Evolutionary conservation across 1,284 basidiomycete genomes (phyloP).

Genomic region (Phenoliferia sp.): DNA sequence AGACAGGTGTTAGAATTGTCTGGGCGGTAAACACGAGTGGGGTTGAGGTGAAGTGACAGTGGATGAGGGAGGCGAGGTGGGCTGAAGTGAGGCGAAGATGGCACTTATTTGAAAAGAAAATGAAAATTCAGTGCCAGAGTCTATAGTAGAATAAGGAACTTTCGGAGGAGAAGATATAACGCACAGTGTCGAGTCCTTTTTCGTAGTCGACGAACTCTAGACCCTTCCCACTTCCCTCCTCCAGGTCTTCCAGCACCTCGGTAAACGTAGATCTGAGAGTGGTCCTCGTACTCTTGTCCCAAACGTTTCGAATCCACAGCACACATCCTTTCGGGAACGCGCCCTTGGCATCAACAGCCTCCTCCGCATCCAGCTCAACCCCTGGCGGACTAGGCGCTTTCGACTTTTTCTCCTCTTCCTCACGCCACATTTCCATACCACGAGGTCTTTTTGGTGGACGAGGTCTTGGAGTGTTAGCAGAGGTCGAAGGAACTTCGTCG

Average conservation of each 20-base stretch:
- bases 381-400: not conserved
- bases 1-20: conserved; percentile 6
- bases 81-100: conserved; percentile 22
- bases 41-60: conserved; percentile 1
- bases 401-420: too few relatives aligned
- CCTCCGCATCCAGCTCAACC: conserved; percentile 2
- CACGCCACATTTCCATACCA: not conserved
- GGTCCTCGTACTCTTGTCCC: conserved; percentile 23
- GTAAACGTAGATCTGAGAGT: conserved; percentile 16
- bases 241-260: conserved; percentile 22
- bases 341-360: conserved; percentile 17
- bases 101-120: conserved; percentile 4
- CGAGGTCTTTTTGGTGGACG: not conserved
- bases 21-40: conserved; percentile 11
- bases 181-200: conserved; percentile 23
- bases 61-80: conserved; percentile 8
- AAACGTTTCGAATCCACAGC: conserved; percentile 28
- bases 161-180: not conserved
- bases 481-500: not conserved
- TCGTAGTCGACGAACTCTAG: conserved; percentile 32
- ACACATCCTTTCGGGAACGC: conserved; percentile 26
- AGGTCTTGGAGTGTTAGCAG: not conserved
- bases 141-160: too few relatives aligned
- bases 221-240: conserved; percentile 31
- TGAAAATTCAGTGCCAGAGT: too few relatives aligned